Evolutionary conservation across 2,329 filamentous ascomycete genomes (phyloP).

Genomic region (Colletotrichum horii): DNA sequence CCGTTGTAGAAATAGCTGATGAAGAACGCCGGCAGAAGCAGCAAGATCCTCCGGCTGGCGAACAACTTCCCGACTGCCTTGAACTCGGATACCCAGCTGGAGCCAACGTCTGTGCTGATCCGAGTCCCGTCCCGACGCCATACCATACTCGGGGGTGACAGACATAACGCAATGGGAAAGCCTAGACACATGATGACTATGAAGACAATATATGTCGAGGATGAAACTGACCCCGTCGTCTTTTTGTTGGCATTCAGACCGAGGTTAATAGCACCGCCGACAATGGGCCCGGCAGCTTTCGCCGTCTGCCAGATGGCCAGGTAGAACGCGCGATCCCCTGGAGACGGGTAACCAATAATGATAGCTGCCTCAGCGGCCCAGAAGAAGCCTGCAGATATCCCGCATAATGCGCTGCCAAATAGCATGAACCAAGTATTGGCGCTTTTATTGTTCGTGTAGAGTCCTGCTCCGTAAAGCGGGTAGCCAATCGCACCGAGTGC

Average conservation of each 20-base stretch:
- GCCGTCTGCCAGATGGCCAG: conserved; percentile 1
- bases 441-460: conserved; percentile 1
- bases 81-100: neutral
- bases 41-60: neutral
- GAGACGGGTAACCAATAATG: conserved; percentile 60
- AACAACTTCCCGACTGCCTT: neutral
- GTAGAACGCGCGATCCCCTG: conserved; percentile 2
- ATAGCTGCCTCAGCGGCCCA: conserved; percentile 43
- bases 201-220: conserved; percentile 69
- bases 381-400: conserved; percentile 39
- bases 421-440: conserved; percentile 65
- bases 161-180: conserved; percentile 62
- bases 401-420: conserved; percentile 61
- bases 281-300: conserved; percentile 32
- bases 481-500: conserved; percentile 1
- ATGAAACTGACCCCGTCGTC: conserved; percentile 65
- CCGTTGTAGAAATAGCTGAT: conserved; percentile 6
- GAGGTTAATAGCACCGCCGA: conserved; percentile 72
- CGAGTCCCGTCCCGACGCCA: conserved; percentile 65
- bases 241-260: conserved; percentile 62
- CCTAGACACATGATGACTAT: conserved; percentile 68
- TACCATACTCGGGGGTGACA: conserved; percentile 63
- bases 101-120: conserved; percentile 41
- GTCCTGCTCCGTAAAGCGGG: neutral
- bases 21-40: neutral